These are phyloP conservation scores for Zygosaccharomyces pseudobailii DNA, from an alignment of 1,139 yeast species.

Conservation along the genomic window DNA sequence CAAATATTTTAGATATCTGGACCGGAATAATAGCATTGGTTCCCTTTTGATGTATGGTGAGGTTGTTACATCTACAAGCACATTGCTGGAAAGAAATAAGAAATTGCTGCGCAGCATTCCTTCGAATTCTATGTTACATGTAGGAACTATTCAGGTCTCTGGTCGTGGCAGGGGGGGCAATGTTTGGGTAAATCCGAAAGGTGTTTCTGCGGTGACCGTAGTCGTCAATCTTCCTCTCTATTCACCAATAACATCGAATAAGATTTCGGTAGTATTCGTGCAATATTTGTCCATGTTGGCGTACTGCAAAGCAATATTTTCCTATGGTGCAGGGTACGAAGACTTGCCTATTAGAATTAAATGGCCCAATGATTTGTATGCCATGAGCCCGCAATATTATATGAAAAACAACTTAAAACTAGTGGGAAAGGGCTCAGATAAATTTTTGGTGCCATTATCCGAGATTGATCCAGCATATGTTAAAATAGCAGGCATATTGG, in stretches of 20 bases:
- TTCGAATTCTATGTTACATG: slow-evolving; percentile 30
- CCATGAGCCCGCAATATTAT: slow-evolving; percentile 58
- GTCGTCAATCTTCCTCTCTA: slow-evolving; percentile 55
- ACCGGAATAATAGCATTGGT: slow-evolving; percentile 49
- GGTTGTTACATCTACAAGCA: slow-evolving; percentile 83
- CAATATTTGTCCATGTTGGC: slow-evolving; percentile 88
- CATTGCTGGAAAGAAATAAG: slow-evolving; percentile 70
- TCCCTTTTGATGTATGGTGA: slow-evolving; percentile 70
- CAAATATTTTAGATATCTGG: slow-evolving; percentile 49
- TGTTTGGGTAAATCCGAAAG: slow-evolving; percentile 91
- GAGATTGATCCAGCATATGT: slow-evolving; percentile 50
- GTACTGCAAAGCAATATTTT: slow-evolving; percentile 66
- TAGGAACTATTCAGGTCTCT: slow-evolving; percentile 78
- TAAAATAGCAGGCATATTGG: slow-evolving; percentile 80
- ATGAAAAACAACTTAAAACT: slow-evolving; percentile 26
- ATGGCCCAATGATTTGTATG: slow-evolving; percentile 96
- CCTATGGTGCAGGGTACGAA: slow-evolving; percentile 63
- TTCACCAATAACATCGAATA: slow-evolving; percentile 34
- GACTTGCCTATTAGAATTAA: slow-evolving; percentile 77
- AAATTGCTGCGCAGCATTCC: slow-evolving; percentile 43
- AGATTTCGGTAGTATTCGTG: slow-evolving; percentile 61
- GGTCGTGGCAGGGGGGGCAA: slow-evolving; percentile 96
- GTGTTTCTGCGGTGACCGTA: slow-evolving; percentile 80
- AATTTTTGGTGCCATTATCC: slow-evolving; percentile 23
- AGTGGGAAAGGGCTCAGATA: slow-evolving; percentile 18